phyloP scores from a whole-genome alignment of 169 alveolate genomes.

The Plasmodium falciparum region DNA sequence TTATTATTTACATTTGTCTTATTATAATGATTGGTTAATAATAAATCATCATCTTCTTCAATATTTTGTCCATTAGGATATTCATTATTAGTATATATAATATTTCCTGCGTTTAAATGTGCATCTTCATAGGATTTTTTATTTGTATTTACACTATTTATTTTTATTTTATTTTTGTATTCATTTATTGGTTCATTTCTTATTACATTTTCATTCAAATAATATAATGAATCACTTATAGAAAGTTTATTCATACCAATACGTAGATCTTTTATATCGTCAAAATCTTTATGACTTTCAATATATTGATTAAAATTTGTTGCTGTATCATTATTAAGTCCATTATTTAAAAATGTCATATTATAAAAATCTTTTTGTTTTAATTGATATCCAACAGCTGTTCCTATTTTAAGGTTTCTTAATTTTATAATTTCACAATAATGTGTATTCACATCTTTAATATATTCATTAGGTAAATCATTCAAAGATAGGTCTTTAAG shows the following conservation, averaged over 20 bases:
- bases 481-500: constrained; percentile 46
- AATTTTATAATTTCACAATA: constrained; percentile 64
- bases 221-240: constrained; percentile 41
- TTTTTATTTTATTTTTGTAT: background rate
- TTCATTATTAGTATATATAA: no score
- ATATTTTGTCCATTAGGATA: background rate
- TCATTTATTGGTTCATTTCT: constrained; percentile 37
- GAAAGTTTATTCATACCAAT: constrained; percentile 32
- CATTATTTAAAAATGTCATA: constrained; percentile 66
- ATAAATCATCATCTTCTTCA: background rate
- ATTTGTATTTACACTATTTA: no score
- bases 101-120: no score
- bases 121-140: no score
- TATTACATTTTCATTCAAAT: constrained; percentile 53
- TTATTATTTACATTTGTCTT: background rate
- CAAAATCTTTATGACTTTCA: constrained; percentile 40
- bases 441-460: constrained; percentile 66
- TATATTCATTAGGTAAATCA: constrained; percentile 58
- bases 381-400: constrained; percentile 69
- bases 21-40: no score
- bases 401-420: constrained; percentile 60
- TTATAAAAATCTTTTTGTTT: constrained; percentile 50
- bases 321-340: constrained; percentile 53
- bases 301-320: constrained; percentile 32
- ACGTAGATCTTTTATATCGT: constrained; percentile 58